A percentile compares a stretch with the other conserved stretches of the same genome.
These are phyloP conservation scores for Eucalyptus polybractea DNA, from an alignment of 345 rosid species.

Conservation along the genomic window DNA sequence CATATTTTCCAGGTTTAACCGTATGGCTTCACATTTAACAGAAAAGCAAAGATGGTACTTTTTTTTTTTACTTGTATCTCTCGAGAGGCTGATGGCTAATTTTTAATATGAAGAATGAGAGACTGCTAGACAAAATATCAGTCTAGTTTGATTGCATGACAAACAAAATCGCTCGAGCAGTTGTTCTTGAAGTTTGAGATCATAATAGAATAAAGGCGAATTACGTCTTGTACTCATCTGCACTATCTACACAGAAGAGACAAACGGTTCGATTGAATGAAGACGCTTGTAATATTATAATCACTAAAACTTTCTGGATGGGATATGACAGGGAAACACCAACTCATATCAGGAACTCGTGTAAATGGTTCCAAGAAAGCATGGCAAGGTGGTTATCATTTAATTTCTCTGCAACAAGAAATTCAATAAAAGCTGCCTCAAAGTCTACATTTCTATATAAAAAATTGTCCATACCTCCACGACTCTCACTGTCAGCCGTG, in stretches of 20 bases:
- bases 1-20: not conserved
- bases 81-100: not conserved
- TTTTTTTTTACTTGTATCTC: not conserved
- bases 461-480: not conserved
- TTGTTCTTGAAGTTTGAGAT: not conserved
- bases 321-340: not conserved
- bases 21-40: not conserved
- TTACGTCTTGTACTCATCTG: not conserved
- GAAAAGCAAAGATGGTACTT: not conserved
- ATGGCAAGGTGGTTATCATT: conserved; percentile 3
- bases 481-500: not conserved
- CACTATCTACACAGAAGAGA: not conserved
- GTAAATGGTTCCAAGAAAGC: not conserved
- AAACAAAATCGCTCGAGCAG: not conserved
- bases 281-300: not conserved
- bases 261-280: not conserved
- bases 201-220: not conserved
- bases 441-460: not conserved
- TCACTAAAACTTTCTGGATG: not conserved
- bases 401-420: not conserved
- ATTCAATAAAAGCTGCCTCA: not conserved
- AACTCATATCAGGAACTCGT: not conserved
- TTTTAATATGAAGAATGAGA: not conserved
- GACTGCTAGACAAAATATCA: not conserved
- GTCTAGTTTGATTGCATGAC: not conserved